A percentile compares a stretch with the other conserved stretches of the same genome.
These are phyloP conservation scores for Diphasiastrum complanatum DNA, from an alignment of 83 land plant genomes.

Conservation along the genomic window DNA sequence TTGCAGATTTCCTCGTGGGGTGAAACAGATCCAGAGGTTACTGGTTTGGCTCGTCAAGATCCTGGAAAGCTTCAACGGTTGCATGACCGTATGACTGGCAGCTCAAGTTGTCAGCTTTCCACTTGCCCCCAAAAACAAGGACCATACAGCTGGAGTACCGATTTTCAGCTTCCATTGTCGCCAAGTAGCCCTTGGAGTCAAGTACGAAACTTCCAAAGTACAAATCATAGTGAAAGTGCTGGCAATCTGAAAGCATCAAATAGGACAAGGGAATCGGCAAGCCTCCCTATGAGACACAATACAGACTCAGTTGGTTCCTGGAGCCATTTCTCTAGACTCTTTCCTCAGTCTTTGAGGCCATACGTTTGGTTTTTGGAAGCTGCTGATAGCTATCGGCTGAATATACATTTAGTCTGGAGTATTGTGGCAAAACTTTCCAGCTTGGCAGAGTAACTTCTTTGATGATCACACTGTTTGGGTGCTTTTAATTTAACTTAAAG, in stretches of 20 bases:
- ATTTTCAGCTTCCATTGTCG: slow-evolving; percentile 8
- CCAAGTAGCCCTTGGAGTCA: slow-evolving; percentile 32
- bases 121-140: slow-evolving; percentile 13
- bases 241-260: slow-evolving; percentile 7
- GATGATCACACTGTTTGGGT: neutral
- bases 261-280: slow-evolving; percentile 4
- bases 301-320: slow-evolving; percentile 6
- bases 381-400: slow-evolving; percentile 41
- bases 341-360: slow-evolving; percentile 27
- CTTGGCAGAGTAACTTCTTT: slow-evolving; percentile 26
- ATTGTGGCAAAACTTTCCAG: slow-evolving; percentile 23
- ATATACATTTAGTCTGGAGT: slow-evolving; percentile 35
- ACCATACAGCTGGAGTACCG: slow-evolving; percentile 11
- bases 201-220: slow-evolving; percentile 20
- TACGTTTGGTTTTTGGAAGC: slow-evolving; percentile 42
- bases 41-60: slow-evolving; percentile 37
- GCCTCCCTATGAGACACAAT: slow-evolving; percentile 11
- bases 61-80: slow-evolving; percentile 35
- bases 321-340: slow-evolving; percentile 22
- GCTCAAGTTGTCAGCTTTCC: slow-evolving; percentile 8
- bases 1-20: slow-evolving; percentile 41
- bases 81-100: slow-evolving; percentile 35
- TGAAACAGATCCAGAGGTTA: slow-evolving; percentile 42
- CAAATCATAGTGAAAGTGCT: too few relatives aligned
- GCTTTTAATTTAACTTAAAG: neutral